These are phyloP conservation scores for Avena atlantica DNA, from an alignment of 176 grass and related monocot species.

Conservation along the genomic window DNA sequence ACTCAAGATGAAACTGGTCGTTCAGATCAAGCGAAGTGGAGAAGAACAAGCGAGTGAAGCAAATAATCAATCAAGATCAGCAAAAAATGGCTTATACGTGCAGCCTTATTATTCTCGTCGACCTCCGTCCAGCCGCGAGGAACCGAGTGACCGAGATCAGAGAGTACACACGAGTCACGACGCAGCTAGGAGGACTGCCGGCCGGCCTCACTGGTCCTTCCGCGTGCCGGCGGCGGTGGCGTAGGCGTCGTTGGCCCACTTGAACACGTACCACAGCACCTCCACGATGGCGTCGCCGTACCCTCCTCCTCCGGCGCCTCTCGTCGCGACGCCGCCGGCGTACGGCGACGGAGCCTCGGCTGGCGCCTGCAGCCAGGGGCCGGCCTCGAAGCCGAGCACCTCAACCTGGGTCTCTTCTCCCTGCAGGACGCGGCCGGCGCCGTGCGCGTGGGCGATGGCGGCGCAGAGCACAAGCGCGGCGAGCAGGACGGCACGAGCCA, in stretches of 20 bases:
- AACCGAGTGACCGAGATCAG: neutral
- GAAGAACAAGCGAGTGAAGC: neutral
- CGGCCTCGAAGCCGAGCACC: constrained; percentile 2
- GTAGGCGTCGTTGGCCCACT: constrained; percentile 32
- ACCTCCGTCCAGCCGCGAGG: neutral
- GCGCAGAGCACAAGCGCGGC: constrained; percentile 39
- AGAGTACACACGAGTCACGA: neutral
- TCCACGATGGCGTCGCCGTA: constrained; percentile 23
- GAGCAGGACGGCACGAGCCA: constrained; percentile 23
- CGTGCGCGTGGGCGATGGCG: constrained; percentile 5
- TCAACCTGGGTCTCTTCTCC: neutral
- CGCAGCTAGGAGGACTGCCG: neutral
- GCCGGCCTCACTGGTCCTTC: constrained; percentile 26
- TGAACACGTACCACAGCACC: constrained; percentile 42
- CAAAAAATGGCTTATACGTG: neutral
- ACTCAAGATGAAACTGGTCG: too few species aligned
- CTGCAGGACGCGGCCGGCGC: constrained; percentile 22
- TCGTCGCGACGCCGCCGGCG: neutral
- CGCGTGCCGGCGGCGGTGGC: neutral
- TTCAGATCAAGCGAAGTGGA: too few species aligned
- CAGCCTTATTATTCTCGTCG: neutral
- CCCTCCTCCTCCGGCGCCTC: neutral
- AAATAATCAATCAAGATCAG: neutral
- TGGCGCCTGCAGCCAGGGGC: neutral
- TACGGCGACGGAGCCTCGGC: constrained; percentile 17